Percentiles rank a stretch among this genome's conserved stretches.
Conservation (phyloP, 352 stramenopile species). For the Globisporangium acanthophoron region DNA sequence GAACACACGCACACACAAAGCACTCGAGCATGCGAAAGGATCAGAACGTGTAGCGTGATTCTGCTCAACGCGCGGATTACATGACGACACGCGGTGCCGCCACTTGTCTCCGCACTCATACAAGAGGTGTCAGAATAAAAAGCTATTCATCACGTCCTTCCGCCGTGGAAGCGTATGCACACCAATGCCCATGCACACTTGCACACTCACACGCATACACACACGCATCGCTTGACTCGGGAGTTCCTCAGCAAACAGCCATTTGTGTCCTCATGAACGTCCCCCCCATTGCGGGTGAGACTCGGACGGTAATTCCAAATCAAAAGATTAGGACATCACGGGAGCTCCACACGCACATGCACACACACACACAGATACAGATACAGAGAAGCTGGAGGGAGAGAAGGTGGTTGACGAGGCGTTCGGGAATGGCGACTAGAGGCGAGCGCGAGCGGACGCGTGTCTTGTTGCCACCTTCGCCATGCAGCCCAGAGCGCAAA, state of each 20-base stretch:
- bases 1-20: conserved; percentile 2
- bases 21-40: conserved; percentile 10
- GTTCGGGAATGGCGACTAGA: too few relatives aligned
- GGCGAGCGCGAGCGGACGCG: too few relatives aligned
- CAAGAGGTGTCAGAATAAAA: conserved; percentile 89
- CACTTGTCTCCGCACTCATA: conserved; percentile 68
- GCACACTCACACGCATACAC: conserved; percentile 10
- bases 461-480: too few relatives aligned
- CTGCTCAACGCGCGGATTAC: conserved; percentile 63
- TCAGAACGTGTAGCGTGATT: conserved; percentile 74
- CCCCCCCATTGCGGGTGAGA: conserved; percentile 15
- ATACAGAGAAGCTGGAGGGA: too few relatives aligned
- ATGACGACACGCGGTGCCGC: conserved; percentile 53
- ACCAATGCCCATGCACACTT: neutral
- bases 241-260: conserved; percentile 87
- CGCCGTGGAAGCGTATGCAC: neutral
- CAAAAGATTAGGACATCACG: conserved; percentile 78
- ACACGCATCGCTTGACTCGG: conserved; percentile 1
- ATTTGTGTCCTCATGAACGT: conserved; percentile 74
- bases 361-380: neutral
- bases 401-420: too few relatives aligned
- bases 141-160: conserved; percentile 84
- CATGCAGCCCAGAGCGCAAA: too few relatives aligned
- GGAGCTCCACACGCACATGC: conserved; percentile 28
- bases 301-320: conserved; percentile 90